A percentile compares a stretch with the other conserved stretches of the same genome.
These are phyloP conservation scores for Fusarium subtropicale DNA, from an alignment of 2,329 filamentous ascomycete species.

Conservation along the genomic window DNA sequence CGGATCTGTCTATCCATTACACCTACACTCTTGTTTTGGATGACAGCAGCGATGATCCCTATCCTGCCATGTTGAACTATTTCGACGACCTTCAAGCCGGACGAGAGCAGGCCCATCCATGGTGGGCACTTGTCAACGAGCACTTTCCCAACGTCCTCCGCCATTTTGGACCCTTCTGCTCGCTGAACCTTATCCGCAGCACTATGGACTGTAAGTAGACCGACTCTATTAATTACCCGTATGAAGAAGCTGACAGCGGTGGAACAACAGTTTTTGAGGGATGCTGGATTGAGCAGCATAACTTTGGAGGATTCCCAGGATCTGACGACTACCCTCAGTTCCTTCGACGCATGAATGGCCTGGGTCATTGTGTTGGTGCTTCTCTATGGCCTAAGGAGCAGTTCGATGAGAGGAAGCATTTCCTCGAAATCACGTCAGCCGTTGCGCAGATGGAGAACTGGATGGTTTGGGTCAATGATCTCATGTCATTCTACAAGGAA, in stretches of 20 bases:
- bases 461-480: slow-evolving; percentile 5
- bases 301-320: background rate
- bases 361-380: background rate
- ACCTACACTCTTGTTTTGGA: background rate
- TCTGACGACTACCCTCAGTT: background rate
- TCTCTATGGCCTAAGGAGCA: background rate
- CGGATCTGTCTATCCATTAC: background rate
- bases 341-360: background rate
- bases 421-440: background rate
- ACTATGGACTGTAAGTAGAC: background rate
- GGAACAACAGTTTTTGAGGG: background rate
- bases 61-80: background rate
- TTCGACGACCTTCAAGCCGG: background rate
- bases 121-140: background rate
- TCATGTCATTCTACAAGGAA: slow-evolving; percentile 9
- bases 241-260: background rate
- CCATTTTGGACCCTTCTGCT: background rate
- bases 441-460: slow-evolving; percentile 7
- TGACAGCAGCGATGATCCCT: background rate
- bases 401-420: background rate
- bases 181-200: background rate
- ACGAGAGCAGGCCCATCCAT: background rate
- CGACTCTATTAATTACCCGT: accelerated
- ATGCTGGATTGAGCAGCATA: slow-evolving; percentile 2
- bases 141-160: background rate